A percentile compares a stretch with the other conserved stretches of the same genome.
Evolutionary conservation across 2,329 filamentous ascomycete genomes (phyloP).

Genomic region (Aspergillus viridinutans): DNA sequence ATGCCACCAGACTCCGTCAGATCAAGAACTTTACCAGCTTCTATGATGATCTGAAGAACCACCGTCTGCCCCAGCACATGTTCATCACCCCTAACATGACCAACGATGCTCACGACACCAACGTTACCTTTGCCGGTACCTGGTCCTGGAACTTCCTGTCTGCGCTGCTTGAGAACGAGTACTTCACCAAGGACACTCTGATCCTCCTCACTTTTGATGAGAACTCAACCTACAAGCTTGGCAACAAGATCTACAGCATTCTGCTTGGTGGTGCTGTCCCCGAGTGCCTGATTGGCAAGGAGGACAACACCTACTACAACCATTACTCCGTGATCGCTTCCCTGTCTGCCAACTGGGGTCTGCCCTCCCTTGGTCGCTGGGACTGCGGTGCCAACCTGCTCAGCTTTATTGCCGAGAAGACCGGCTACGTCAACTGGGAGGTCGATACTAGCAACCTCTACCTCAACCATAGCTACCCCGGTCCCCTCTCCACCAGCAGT

Average conservation of each 20-base stretch:
- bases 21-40: conserved; percentile 74
- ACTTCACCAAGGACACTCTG: conserved; percentile 73
- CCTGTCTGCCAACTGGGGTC: conserved; percentile 66
- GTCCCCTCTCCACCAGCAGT: conserved; percentile 31
- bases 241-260: conserved; percentile 66
- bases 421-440: conserved; percentile 49
- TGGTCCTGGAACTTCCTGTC: conserved; percentile 68
- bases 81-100: conserved; percentile 53
- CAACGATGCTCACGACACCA: conserved; percentile 70
- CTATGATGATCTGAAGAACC: conserved; percentile 59
- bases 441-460: conserved; percentile 42
- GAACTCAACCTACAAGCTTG: conserved; percentile 63
- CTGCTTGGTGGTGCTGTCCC: conserved; percentile 74
- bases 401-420: conserved; percentile 55
- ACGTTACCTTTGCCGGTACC: conserved; percentile 61
- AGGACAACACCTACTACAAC: conserved; percentile 66
- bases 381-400: conserved; percentile 71
- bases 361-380: conserved; percentile 66
- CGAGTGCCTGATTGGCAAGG: conserved; percentile 58
- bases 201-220: conserved; percentile 83
- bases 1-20: conserved; percentile 56
- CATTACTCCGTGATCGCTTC: conserved; percentile 69
- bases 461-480: conserved; percentile 55
- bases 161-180: conserved; percentile 63
- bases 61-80: conserved; percentile 66